Percentiles rank a stretch among this genome's conserved stretches.
phyloP scores from a whole-genome alignment of 2,329 filamentous ascomycete genomes.

The Metarhizium robertsii region DNA sequence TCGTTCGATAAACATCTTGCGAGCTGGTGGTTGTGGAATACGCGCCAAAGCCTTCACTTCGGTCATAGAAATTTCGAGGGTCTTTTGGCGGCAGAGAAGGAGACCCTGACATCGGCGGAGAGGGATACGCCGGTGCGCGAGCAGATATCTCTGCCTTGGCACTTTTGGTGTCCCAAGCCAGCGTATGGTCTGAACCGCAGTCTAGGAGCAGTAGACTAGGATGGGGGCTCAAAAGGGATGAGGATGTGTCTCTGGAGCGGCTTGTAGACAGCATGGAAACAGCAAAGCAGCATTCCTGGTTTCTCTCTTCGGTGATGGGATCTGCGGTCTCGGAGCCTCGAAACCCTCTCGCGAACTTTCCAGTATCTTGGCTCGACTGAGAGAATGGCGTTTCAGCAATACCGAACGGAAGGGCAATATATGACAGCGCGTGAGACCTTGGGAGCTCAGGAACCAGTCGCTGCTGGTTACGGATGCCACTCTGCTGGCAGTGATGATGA shows the following conservation, averaged over 20 bases:
- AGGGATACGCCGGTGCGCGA: constrained; percentile 54
- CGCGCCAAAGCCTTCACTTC: constrained; percentile 34
- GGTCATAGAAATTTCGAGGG: constrained; percentile 47
- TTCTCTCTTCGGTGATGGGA: constrained; percentile 33
- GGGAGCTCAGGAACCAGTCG: background rate
- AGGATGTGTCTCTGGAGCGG: constrained; percentile 31
- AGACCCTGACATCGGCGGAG: constrained; percentile 67
- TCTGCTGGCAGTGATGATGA: background rate
- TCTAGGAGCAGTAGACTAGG: constrained; percentile 47
- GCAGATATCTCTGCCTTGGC: constrained; percentile 37
- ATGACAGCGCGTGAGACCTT: background rate
- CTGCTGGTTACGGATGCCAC: background rate
- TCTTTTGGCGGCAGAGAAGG: constrained; percentile 50
- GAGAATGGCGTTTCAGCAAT: background rate
- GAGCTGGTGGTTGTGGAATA: constrained; percentile 32
- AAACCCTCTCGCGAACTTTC: background rate
- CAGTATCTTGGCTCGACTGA: background rate
- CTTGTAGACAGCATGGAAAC: constrained; percentile 46
- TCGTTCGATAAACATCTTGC: constrained; percentile 42
- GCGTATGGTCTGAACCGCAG: constrained; percentile 34
- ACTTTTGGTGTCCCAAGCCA: constrained; percentile 4
- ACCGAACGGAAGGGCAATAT: background rate
- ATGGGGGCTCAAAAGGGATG: constrained; percentile 45
- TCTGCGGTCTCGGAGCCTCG: background rate
- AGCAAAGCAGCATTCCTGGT: constrained; percentile 17